A percentile compares a stretch with the other conserved stretches of the same genome.
Evolutionary conservation across 306 rosid species (phyloP).

Genomic region (Corylus avellana): DNA sequence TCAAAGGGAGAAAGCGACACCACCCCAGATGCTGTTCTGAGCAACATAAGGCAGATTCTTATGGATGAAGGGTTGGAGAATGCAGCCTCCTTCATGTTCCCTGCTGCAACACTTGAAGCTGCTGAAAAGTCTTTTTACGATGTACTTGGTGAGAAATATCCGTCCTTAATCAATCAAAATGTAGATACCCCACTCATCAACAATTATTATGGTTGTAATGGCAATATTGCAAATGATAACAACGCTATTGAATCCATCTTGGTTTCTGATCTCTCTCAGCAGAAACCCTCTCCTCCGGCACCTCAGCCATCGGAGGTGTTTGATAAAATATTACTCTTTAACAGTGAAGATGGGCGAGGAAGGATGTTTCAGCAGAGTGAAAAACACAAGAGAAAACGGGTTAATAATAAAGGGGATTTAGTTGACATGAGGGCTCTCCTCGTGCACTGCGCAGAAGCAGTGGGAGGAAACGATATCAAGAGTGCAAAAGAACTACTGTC

Average conservation of each 20-base stretch:
- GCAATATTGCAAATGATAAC: not conserved
- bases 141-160: slow-evolving; percentile 13
- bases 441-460: slow-evolving; percentile 73
- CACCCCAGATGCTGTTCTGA: not conserved
- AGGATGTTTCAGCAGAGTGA: not conserved
- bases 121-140: slow-evolving; percentile 7
- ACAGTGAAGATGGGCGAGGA: not conserved
- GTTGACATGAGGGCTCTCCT: slow-evolving; percentile 66
- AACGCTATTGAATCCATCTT: slow-evolving; percentile 3
- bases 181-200: not conserved
- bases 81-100: not conserved
- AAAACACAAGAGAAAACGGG: slow-evolving; percentile 36
- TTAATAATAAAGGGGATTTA: slow-evolving; percentile 3
- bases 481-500: slow-evolving; percentile 53
- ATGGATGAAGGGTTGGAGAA: slow-evolving; percentile 9
- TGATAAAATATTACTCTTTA: slow-evolving; percentile 30
- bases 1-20: not conserved
- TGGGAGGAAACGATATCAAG: slow-evolving; percentile 56
- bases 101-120: not conserved
- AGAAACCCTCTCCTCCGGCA: not conserved
- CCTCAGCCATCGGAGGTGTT: no score
- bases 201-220: not conserved
- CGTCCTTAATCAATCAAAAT: not conserved
- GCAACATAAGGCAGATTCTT: slow-evolving; percentile 5
- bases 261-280: not conserved